A percentile compares a stretch with the other conserved stretches of the same genome.
These are phyloP conservation scores for Odontarrhena argentea DNA, from an alignment of 345 rosid genomes.

Conservation along the genomic window DNA sequence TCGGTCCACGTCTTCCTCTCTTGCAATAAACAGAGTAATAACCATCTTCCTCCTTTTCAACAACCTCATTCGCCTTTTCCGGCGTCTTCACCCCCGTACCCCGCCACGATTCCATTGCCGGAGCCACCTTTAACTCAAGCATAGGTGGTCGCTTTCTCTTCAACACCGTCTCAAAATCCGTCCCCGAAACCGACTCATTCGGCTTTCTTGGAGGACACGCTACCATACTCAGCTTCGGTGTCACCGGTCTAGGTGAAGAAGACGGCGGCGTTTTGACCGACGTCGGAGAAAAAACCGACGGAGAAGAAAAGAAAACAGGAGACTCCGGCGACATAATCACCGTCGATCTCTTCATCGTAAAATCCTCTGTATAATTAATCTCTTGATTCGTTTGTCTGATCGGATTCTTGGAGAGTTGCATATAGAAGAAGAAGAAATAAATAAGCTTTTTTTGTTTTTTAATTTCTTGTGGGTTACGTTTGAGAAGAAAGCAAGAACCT, in stretches of 20 bases:
- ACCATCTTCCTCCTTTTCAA: conserved; percentile 36
- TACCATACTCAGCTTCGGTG: conserved; percentile 28
- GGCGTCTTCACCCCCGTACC: conserved; percentile 30
- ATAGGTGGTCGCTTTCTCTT: conserved; percentile 43
- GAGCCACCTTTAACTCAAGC: conserved; percentile 31
- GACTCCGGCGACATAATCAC: conserved; percentile 36
- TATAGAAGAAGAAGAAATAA: conserved; percentile 9
- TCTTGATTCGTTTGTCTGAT: conserved; percentile 29
- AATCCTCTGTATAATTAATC: conserved; percentile 20
- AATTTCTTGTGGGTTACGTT: conserved; percentile 41
- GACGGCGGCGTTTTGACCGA: conserved; percentile 38
- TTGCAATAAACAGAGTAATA: conserved; percentile 41
- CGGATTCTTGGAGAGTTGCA: conserved; percentile 35
- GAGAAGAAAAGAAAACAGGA: conserved; percentile 35
- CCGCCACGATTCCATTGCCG: conserved; percentile 23
- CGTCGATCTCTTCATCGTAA: conserved; percentile 27
- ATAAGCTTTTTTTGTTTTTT: neutral
- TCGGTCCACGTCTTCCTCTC: conserved; percentile 44
- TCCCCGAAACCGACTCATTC: neutral
- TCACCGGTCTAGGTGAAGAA: conserved; percentile 26
- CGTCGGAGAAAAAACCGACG: conserved; percentile 38
- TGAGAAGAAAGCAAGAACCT: conserved; percentile 36
- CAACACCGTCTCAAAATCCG: conserved; percentile 28
- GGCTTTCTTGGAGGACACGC: conserved; percentile 32
- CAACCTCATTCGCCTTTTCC: conserved; percentile 25